A percentile compares a stretch with the other conserved stretches of the same genome.
These are phyloP conservation scores for Botryotinia globosa DNA, from an alignment of 2,329 filamentous ascomycete species.

Conservation along the genomic window DNA sequence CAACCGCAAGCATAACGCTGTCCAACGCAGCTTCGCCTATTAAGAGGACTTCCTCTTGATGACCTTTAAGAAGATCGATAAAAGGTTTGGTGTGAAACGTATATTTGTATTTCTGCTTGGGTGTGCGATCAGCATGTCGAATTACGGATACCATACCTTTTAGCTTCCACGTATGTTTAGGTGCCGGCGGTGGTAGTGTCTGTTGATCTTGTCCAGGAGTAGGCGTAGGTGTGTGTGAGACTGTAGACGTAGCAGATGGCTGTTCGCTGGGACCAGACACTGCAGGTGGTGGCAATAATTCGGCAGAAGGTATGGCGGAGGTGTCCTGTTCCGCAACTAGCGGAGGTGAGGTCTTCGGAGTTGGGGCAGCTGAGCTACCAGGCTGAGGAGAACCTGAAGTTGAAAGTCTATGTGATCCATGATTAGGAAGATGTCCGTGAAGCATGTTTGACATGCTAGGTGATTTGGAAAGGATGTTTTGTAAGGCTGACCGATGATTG, in stretches of 20 bases:
- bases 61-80: conserved; percentile 88
- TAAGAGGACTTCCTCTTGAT: conserved; percentile 92
- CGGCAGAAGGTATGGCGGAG: conserved; percentile 30
- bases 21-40: conserved; percentile 86
- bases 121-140: conserved; percentile 92
- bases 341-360: conserved; percentile 36
- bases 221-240: conserved; percentile 28
- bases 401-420: conserved; percentile 38
- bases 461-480: conserved; percentile 57
- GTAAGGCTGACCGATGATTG: conserved; percentile 50
- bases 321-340: conserved; percentile 27
- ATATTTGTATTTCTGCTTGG: conserved; percentile 99
- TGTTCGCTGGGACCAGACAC: conserved; percentile 24
- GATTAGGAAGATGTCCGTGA: conserved; percentile 45
- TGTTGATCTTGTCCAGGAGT: conserved; percentile 24
- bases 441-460: conserved; percentile 58
- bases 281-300: conserved; percentile 34
- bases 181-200: conserved; percentile 53
- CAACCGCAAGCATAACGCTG: conserved; percentile 86
- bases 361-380: conserved; percentile 39
- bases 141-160: conserved; percentile 98
- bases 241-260: conserved; percentile 27
- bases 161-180: conserved; percentile 95
- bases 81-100: conserved; percentile 97
- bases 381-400: conserved; percentile 43